These are phyloP conservation scores for Phytophthora cryptogea DNA, from an alignment of 352 stramenopile species.

Conservation along the genomic window DNA sequence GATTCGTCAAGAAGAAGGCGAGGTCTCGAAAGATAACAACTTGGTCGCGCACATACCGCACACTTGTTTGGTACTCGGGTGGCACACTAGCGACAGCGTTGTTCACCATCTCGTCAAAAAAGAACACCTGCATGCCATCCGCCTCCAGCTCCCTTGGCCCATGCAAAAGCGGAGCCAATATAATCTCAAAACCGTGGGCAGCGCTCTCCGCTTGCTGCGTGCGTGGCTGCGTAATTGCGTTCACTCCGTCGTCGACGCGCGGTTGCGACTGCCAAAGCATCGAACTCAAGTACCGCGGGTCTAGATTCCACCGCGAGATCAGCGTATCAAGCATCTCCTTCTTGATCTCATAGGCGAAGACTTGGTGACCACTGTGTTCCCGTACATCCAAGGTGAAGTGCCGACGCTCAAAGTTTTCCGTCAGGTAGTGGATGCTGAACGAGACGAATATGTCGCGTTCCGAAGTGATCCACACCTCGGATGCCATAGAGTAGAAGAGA, in stretches of 20 bases:
- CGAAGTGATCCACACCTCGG: slow-evolving; percentile 51
- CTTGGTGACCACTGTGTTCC: slow-evolving; percentile 45
- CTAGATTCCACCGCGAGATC: slow-evolving; percentile 50
- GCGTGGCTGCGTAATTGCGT: slow-evolving; percentile 22
- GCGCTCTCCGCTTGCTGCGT: slow-evolving; percentile 47
- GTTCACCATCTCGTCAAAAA: slow-evolving; percentile 54
- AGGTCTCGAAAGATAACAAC: slow-evolving; percentile 46
- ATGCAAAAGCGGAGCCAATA: slow-evolving; percentile 48
- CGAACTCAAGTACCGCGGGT: slow-evolving; percentile 48
- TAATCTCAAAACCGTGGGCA: slow-evolving; percentile 48
- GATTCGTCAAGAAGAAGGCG: slow-evolving; percentile 51
- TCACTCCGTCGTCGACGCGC: slow-evolving; percentile 22
- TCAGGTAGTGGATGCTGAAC: slow-evolving; percentile 53
- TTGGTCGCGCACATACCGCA: slow-evolving; percentile 41
- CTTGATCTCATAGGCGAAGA: slow-evolving; percentile 42
- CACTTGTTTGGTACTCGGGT: slow-evolving; percentile 37
- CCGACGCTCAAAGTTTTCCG: slow-evolving; percentile 43
- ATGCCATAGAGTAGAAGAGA: slow-evolving; percentile 52
- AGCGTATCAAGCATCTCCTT: slow-evolving; percentile 48
- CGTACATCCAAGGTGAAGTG: slow-evolving; percentile 55
- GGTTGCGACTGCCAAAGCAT: slow-evolving; percentile 56
- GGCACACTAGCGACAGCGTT: slow-evolving; percentile 39
- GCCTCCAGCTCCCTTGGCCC: slow-evolving; percentile 35
- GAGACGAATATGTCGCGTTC: slow-evolving; percentile 53
- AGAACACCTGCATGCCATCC: slow-evolving; percentile 46